Evolutionary conservation across 2,329 filamentous ascomycete genomes (phyloP), one percentile per base, ranked within the genome.

Genomic region (Alternaria tenuissima): DNA sequence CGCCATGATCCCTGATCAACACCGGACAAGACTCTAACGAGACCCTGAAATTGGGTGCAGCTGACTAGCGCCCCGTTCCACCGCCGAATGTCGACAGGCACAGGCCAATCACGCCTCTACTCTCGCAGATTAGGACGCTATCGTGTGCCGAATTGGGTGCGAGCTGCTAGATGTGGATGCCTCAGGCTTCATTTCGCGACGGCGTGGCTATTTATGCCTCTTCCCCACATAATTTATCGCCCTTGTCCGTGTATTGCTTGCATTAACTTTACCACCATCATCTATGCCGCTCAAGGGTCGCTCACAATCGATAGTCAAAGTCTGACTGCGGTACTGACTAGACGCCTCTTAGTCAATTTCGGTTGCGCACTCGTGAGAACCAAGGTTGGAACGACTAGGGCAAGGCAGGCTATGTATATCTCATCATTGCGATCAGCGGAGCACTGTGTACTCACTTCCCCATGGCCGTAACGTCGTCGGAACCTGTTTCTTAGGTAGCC

Each of bases 31-130:
- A 52, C 44, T 18, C 46, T 52, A 53, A 38, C 28, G 24, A 42
- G 56, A 58, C 56, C 56, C 56, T 58, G 56, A 42, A 46, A 52
- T 53, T 54, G 56, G 32, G 41, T 54, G 56, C 42, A 54, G 44
- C 34, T 43, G 30, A 39, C 55, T 57, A 53, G 55, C 32, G 39
- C 24, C 53, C 24, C 32, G 41, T 47, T 48, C 44, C 39, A n/a
- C 41, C 36, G 34, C 34, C 28, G 18, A 44, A 38, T 39, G 38
- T 18, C 52, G 55, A 42, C 55, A 38, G 26, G 30, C 11, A 38
- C 32, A 22, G 20, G 30, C 56, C 56, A 54, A 58, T 58, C 42
- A 53, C 49, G 32, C 26, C 49, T 18, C 42, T 32, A 26, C 18
- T 34, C 42, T 38, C 43, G 34, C 11, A 22, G 20, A 52, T 41